Evolutionary conservation across 306 rosid genomes (phyloP).

Genomic region (apple (Malus domestica)): DNA sequence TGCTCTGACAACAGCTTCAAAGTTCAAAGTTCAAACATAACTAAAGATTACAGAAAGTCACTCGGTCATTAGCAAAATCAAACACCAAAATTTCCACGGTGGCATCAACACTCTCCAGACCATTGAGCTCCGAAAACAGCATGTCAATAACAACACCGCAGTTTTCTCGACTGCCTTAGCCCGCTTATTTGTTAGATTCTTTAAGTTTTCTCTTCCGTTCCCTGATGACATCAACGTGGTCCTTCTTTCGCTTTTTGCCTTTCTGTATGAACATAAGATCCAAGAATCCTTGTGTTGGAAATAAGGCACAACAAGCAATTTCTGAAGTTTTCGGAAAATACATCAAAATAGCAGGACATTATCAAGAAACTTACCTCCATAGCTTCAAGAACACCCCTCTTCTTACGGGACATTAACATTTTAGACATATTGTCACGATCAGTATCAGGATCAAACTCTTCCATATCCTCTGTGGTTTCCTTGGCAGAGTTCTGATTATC

Average conservation of each 20-base stretch:
- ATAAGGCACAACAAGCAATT: not conserved
- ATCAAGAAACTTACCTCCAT: constrained; percentile 39
- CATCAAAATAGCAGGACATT: not conserved
- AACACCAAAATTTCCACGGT: not conserved
- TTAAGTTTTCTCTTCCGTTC: constrained; percentile 57
- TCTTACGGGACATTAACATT: constrained; percentile 45
- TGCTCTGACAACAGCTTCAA: too few species aligned
- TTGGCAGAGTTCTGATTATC: constrained; percentile 34
- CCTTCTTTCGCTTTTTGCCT: constrained; percentile 51
- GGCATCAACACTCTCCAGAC: not conserved
- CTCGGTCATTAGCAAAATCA: not conserved
- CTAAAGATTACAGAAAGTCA: not conserved
- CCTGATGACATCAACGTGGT: constrained; percentile 26
- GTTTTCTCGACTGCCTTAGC: constrained; percentile 12
- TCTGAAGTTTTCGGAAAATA: not conserved
- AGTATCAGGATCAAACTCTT: constrained; percentile 32
- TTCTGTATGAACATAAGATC: constrained; percentile 31
- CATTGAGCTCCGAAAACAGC: not conserved
- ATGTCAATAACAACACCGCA: not conserved
- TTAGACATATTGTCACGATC: constrained; percentile 31
- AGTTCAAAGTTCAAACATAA: not conserved
- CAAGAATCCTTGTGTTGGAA: not conserved
- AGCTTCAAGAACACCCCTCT: constrained; percentile 56
- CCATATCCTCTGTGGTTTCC: constrained; percentile 21
- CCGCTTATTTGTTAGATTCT: constrained; percentile 34